phyloP scores from a whole-genome alignment of 352 stramenopile genomes.

The Phytophthora colocasiae region DNA sequence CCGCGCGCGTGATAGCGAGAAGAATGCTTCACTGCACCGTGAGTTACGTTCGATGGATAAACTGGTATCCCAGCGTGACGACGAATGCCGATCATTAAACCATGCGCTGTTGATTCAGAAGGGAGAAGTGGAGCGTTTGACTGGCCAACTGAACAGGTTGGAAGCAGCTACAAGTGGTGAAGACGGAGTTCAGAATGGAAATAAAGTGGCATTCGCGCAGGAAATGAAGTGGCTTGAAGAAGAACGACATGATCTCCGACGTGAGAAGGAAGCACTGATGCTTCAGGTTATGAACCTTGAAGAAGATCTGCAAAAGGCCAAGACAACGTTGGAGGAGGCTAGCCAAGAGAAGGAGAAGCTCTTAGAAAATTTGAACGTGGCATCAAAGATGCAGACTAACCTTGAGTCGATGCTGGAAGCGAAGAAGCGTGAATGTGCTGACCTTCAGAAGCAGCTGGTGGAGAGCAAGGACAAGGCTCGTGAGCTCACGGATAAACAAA shows the following conservation, averaged over 20 bases:
- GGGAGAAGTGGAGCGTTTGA: conserved; percentile 63
- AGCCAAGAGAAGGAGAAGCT: conserved; percentile 63
- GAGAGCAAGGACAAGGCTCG: conserved; percentile 60
- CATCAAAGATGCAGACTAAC: conserved; percentile 48
- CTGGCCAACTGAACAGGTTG: conserved; percentile 40
- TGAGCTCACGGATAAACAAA: conserved; percentile 46
- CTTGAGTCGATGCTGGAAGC: conserved; percentile 55
- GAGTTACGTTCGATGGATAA: conserved; percentile 81
- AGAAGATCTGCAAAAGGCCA: conserved; percentile 57
- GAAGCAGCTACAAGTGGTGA: conserved; percentile 16
- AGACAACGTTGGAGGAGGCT: conserved; percentile 41
- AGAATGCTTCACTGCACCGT: conserved; percentile 73
- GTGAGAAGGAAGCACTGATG: conserved; percentile 65
- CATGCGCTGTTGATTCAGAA: conserved; percentile 61
- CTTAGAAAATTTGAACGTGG: conserved; percentile 39
- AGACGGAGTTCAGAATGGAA: conserved; percentile 20
- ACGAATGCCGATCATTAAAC: conserved; percentile 71
- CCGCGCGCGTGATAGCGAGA: conserved; percentile 63
- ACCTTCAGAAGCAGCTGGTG: conserved; percentile 51
- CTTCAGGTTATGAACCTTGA: conserved; percentile 65
- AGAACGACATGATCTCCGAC: conserved; percentile 61
- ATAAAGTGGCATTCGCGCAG: conserved; percentile 53
- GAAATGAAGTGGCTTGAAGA: conserved; percentile 83
- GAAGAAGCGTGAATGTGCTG: conserved; percentile 60
- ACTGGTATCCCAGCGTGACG: conserved; percentile 67